These are phyloP conservation scores for Nannochloropsis oceanica DNA, from an alignment of 108 stramenopile species.

Conservation along the genomic window DNA sequence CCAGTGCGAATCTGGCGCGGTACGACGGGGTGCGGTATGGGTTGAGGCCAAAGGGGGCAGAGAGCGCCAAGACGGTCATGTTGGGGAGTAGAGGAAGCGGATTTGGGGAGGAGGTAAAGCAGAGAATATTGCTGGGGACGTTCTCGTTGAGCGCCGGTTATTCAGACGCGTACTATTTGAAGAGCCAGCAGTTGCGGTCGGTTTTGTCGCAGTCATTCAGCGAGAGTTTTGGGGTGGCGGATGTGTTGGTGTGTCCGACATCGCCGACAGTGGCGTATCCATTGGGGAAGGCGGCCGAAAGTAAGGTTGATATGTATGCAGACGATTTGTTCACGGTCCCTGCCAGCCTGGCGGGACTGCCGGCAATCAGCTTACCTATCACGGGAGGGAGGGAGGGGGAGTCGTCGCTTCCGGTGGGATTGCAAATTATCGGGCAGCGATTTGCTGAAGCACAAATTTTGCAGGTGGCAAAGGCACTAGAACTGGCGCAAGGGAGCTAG, in stretches of 20 bases:
- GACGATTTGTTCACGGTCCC: constrained; percentile 39
- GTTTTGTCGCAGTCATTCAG: constrained; percentile 19
- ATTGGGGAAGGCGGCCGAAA: constrained; percentile 3
- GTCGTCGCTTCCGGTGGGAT: not conserved
- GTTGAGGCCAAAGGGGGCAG: constrained; percentile 2
- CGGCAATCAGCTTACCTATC: constrained; percentile 32
- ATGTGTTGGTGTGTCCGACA: constrained; percentile 24
- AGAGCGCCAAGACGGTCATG: constrained; percentile 21
- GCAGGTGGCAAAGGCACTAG: not conserved
- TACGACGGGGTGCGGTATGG: constrained; percentile 93
- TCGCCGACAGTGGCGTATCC: constrained; percentile 19
- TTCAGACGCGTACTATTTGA: constrained; percentile 24
- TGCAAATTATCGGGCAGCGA: not conserved
- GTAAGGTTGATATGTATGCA: constrained; percentile 11
- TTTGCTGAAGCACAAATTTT: not conserved
- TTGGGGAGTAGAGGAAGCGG: constrained; percentile 14
- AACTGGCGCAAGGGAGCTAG: not conserved
- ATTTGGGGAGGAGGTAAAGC: constrained; percentile 33
- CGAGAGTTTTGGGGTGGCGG: constrained; percentile 7
- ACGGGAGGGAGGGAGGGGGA: not conserved
- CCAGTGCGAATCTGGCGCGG: constrained; percentile 80
- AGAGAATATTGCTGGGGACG: constrained; percentile 32
- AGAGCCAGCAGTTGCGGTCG: constrained; percentile 14
- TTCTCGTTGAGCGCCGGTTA: constrained; percentile 30
- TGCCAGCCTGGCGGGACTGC: constrained; percentile 35